Conservation (phyloP, 495 filamentous ascomycete genomes). For the Clohesyomyces aquaticus region DNA sequence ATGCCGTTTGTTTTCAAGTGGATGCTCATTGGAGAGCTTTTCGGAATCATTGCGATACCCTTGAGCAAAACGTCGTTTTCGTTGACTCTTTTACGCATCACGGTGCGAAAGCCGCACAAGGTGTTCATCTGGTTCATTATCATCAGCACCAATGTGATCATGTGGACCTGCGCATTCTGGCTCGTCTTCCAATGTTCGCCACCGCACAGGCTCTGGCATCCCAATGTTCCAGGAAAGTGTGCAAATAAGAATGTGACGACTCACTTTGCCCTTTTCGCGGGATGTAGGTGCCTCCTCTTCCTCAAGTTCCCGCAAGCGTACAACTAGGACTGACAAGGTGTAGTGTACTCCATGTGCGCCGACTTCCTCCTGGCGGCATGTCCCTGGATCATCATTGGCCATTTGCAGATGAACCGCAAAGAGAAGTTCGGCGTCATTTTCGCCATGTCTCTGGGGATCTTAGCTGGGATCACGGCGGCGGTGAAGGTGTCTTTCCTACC, state of each 20-base stretch:
- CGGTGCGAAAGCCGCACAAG: slow-evolving; percentile 7
- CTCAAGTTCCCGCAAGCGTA: no score
- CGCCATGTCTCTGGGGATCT: slow-evolving; percentile 52
- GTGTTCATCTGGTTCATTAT: slow-evolving; percentile 23
- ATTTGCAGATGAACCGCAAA: slow-evolving; percentile 48
- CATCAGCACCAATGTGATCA: slow-evolving; percentile 4
- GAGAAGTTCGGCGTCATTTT: slow-evolving; percentile 52
- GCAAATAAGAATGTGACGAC: neutral
- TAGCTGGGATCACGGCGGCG: slow-evolving; percentile 37
- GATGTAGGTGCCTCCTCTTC: slow-evolving; percentile 13
- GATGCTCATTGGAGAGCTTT: slow-evolving; percentile 20
- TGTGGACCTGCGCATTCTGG: slow-evolving; percentile 14
- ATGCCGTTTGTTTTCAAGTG: slow-evolving; percentile 5
- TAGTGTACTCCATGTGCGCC: slow-evolving; percentile 50
- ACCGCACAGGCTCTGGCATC: slow-evolving; percentile 16
- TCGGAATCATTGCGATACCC: slow-evolving; percentile 11
- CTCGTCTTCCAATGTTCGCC: slow-evolving; percentile 16
- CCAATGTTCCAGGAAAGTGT: slow-evolving; percentile 10
- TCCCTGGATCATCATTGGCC: slow-evolving; percentile 53
- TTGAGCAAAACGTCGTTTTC: slow-evolving; percentile 15
- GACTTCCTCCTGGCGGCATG: slow-evolving; percentile 54
- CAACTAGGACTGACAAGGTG: no score
- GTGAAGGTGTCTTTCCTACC: slow-evolving; percentile 19
- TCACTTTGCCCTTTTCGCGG: slow-evolving; percentile 15
- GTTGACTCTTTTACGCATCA: slow-evolving; percentile 17